Percentiles rank a stretch among this genome's conserved stretches.
Evolutionary conservation across 1,139 yeast genomes (phyloP).

Genomic region (Nematodospora anomalae): DNA sequence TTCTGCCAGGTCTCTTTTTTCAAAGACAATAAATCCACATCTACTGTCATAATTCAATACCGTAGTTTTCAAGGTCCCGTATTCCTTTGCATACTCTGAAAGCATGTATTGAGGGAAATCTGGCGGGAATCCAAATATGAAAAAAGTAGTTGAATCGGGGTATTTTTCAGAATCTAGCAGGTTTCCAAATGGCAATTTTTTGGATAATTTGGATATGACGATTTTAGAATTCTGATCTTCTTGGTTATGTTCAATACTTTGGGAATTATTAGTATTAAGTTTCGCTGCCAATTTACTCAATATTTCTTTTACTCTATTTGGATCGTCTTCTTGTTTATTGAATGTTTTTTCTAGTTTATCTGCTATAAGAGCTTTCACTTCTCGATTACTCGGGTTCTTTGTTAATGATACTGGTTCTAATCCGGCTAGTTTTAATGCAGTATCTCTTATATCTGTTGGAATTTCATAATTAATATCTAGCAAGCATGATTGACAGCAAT

Average conservation of each 20-base stretch:
- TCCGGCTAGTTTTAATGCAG: slow-evolving; percentile 77
- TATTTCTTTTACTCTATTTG: slow-evolving; percentile 27
- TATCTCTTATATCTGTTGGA: slow-evolving; percentile 76
- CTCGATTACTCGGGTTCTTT: slow-evolving; percentile 27
- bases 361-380: slow-evolving; percentile 44
- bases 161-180: slow-evolving; percentile 27
- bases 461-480: slow-evolving; percentile 78
- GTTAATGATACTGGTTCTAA: slow-evolving; percentile 25
- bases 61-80: slow-evolving; percentile 50
- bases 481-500: slow-evolving; percentile 89
- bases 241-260: background rate
- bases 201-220: slow-evolving; percentile 50
- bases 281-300: slow-evolving; percentile 44
- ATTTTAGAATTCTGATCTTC: slow-evolving; percentile 13
- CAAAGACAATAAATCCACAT: slow-evolving; percentile 64
- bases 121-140: slow-evolving; percentile 69
- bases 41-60: slow-evolving; percentile 60
- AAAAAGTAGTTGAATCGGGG: slow-evolving; percentile 55
- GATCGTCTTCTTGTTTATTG: slow-evolving; percentile 16
- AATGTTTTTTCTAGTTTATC: slow-evolving; percentile 34
- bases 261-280: slow-evolving; percentile 23
- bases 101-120: slow-evolving; percentile 66
- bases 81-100: slow-evolving; percentile 45
- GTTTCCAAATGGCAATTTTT: slow-evolving; percentile 60
- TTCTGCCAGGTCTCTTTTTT: slow-evolving; percentile 53